These are phyloP conservation scores for Gillenia trifoliata DNA, from an alignment of 306 rosid genomes.

Conservation along the genomic window DNA sequence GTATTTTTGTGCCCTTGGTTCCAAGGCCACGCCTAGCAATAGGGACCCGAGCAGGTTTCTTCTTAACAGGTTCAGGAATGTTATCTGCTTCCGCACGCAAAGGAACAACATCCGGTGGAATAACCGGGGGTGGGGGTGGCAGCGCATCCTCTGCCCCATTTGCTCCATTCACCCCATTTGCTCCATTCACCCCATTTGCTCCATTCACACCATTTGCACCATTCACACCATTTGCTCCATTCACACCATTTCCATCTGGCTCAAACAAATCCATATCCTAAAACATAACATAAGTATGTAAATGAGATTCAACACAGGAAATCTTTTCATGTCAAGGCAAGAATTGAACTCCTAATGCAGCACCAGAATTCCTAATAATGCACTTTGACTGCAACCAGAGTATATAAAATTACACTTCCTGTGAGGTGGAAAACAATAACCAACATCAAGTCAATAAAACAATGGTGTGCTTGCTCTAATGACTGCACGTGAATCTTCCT, in stretches of 20 bases:
- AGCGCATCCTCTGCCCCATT: constrained; percentile 25
- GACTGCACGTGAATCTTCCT: background rate
- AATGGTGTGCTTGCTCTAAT: background rate
- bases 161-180: background rate
- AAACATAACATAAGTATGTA: background rate
- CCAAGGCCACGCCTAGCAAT: constrained; percentile 65
- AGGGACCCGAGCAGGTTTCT: constrained; percentile 54
- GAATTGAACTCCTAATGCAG: background rate
- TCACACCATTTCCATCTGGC: constrained; percentile 30
- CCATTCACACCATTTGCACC: background rate
- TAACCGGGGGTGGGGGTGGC: constrained; percentile 86
- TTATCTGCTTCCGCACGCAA: constrained; percentile 29
- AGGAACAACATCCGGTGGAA: constrained; percentile 63
- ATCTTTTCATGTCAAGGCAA: background rate
- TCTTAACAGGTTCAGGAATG: constrained; percentile 41
- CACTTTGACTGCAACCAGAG: background rate
- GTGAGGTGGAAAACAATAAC: background rate
- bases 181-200: background rate
- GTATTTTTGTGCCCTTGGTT: constrained; percentile 51
- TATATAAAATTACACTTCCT: background rate
- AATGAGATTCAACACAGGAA: background rate
- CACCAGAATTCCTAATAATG: background rate
- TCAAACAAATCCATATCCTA: constrained; percentile 52
- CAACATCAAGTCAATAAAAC: background rate
- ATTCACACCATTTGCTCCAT: background rate